Evolutionary conservation across 202 grass and related monocot species (phyloP).

Genomic region (Bolboschoenoplectus hybrid): DNA sequence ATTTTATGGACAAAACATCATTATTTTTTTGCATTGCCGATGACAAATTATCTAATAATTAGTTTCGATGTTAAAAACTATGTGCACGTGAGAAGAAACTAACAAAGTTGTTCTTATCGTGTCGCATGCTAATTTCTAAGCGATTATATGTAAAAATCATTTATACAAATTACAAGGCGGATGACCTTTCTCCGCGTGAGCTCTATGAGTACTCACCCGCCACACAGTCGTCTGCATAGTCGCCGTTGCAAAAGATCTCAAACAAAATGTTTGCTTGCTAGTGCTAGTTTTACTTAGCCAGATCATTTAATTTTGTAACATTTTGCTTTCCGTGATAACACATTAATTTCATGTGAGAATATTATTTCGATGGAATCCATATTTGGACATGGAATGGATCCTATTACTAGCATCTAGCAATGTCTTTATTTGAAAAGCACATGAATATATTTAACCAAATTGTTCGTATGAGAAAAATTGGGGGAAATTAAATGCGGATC

Average conservation of each 20-base stretch:
- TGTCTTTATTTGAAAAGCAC: no score
- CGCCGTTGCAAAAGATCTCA: no score
- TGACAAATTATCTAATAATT: not conserved
- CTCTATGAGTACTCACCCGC: no score
- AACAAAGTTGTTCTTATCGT: not conserved
- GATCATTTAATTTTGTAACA: constrained; percentile 1
- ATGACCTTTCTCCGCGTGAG: no score
- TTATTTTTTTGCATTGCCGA: not conserved
- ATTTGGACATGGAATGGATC: not conserved
- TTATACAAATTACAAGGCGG: no score
- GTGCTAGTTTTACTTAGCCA: not conserved
- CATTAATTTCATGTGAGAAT: not conserved
- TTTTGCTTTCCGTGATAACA: not conserved
- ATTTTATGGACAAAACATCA: no score
- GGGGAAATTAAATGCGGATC: not conserved
- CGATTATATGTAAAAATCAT: no score
- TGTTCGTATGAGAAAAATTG: not conserved
- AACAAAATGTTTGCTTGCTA: no score
- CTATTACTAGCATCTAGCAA: not conserved
- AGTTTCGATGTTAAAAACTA: not conserved
- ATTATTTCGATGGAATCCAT: not conserved
- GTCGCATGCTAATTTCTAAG: not conserved
- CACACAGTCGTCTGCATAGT: no score
- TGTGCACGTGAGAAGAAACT: not conserved
- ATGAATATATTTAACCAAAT: not conserved